These are phyloP conservation scores for Telopea speciosissima DNA, from an alignment of 177 flowering plant species.

Conservation along the genomic window DNA sequence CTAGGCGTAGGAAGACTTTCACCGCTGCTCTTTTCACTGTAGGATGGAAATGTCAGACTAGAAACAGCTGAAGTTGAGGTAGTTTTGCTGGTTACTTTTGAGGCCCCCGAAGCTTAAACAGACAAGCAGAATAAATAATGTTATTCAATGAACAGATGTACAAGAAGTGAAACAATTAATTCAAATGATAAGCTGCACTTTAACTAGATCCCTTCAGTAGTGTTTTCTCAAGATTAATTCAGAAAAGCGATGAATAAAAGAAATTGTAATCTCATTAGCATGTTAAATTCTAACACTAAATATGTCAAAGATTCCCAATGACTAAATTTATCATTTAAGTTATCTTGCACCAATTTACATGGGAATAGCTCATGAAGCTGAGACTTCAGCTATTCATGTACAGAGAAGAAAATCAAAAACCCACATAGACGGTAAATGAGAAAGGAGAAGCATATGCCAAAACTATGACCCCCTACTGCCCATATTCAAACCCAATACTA, in stretches of 20 bases:
- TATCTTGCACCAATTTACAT: too few species aligned
- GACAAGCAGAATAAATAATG: background rate
- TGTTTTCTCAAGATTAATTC: background rate
- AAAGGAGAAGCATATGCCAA: background rate
- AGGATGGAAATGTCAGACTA: constrained; percentile 8
- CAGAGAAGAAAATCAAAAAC: too few species aligned
- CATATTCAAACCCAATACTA: background rate
- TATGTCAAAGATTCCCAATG: background rate
- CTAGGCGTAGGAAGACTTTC: constrained; percentile 26
- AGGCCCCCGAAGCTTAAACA: constrained; percentile 9
- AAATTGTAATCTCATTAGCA: too few species aligned
- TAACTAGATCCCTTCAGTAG: background rate
- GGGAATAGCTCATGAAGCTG: too few species aligned
- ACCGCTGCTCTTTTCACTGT: constrained; percentile 13
- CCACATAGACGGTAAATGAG: background rate
- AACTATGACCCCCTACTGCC: background rate
- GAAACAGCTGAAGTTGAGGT: constrained; percentile 18
- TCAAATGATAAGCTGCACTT: too few species aligned
- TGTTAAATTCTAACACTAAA: background rate
- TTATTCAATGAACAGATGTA: background rate
- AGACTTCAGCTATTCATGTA: too few species aligned
- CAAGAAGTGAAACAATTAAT: too few species aligned
- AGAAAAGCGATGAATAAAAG: background rate
- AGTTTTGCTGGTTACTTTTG: constrained; percentile 9
- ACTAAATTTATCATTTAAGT: too few species aligned